Percentiles rank a stretch among this genome's conserved stretches.
Evolutionary conservation across 352 stramenopile genomes (phyloP).

Genomic region (Pythium dissotocum): DNA sequence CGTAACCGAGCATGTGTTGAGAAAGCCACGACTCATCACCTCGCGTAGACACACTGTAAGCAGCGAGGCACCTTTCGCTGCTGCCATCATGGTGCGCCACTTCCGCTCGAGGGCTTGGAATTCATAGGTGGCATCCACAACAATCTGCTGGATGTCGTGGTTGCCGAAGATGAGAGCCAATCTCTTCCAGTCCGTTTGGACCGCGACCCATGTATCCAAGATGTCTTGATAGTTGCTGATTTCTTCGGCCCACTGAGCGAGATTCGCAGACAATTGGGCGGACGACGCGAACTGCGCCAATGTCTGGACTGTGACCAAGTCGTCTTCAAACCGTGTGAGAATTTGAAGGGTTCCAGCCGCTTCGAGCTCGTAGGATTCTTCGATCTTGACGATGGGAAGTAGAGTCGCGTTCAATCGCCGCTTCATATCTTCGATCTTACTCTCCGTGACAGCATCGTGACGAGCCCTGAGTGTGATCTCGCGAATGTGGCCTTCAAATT

Average conservation of each 20-base stretch:
- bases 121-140: constrained; percentile 51
- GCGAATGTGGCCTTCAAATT: constrained; percentile 54
- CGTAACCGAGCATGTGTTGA: constrained; percentile 38
- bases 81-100: constrained; percentile 69
- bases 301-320: constrained; percentile 58
- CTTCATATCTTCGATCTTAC: constrained; percentile 64
- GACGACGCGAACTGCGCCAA: constrained; percentile 51
- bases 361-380: constrained; percentile 53
- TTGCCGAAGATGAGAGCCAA: constrained; percentile 49
- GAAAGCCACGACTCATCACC: constrained; percentile 56
- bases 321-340: constrained; percentile 51
- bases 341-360: constrained; percentile 29
- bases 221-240: constrained; percentile 62
- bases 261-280: constrained; percentile 33
- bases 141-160: constrained; percentile 57
- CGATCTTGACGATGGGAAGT: constrained; percentile 44
- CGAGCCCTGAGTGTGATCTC: constrained; percentile 56
- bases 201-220: constrained; percentile 51
- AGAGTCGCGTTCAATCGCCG: constrained; percentile 35
- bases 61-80: constrained; percentile 46
- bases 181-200: constrained; percentile 55
- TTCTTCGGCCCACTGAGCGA: constrained; percentile 62
- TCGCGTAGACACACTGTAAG: constrained; percentile 58
- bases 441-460: constrained; percentile 57
- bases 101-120: constrained; percentile 69